Percentiles rank a stretch among this genome's conserved stretches.
phyloP scores from a whole-genome alignment of 176 grass and related monocot genomes.

The Phoenix roebelenii region DNA sequence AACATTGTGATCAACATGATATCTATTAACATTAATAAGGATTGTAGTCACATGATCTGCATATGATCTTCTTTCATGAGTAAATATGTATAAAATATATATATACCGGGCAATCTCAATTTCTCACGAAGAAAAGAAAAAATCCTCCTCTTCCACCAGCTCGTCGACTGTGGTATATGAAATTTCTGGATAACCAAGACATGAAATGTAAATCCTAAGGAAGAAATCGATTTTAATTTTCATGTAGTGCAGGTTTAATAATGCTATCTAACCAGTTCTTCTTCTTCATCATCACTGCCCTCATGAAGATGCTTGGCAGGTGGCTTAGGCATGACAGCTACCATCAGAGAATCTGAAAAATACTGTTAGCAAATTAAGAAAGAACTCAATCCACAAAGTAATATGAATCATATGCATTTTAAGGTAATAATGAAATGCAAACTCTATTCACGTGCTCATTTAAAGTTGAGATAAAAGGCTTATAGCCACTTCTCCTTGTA shows the following conservation, averaged over 20 bases:
- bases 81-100: not conserved
- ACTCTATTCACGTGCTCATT: too few species aligned
- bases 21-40: constrained; percentile 45
- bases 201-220: too few species aligned
- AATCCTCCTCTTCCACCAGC: constrained; percentile 53
- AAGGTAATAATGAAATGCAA: too few species aligned
- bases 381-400: too few species aligned
- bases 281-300: constrained; percentile 25
- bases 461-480: too few species aligned
- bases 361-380: constrained; percentile 3
- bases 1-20: constrained; percentile 82
- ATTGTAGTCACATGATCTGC: constrained; percentile 13
- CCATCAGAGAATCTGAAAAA: constrained; percentile 41
- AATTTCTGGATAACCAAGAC: constrained; percentile 14
- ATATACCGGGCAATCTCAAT: constrained; percentile 70
- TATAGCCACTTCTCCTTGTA: too few species aligned
- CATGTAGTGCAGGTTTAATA: not conserved
- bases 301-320: constrained; percentile 43
- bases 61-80: not conserved
- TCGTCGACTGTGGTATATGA: constrained; percentile 43
- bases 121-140: constrained; percentile 80
- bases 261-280: constrained; percentile 26
- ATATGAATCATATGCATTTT: too few species aligned
- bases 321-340: constrained; percentile 45
- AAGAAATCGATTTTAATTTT: too few species aligned